phyloP scores from a whole-genome alignment of 164 flowering plant species.

The Magnolia kwangsiensis region DNA sequence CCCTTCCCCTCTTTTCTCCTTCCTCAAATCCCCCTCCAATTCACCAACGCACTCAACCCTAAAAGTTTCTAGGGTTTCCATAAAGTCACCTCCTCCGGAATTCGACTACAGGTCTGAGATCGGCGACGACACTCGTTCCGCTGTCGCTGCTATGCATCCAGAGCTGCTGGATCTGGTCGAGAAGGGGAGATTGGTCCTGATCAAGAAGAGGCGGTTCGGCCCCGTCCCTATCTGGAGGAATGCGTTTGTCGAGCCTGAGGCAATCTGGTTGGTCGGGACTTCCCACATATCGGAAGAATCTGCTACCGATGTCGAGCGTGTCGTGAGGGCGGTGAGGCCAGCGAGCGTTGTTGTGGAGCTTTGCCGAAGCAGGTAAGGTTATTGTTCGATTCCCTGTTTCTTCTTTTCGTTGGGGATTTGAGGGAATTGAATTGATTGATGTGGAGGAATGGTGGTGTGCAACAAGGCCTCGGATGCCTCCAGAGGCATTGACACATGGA shows the following conservation, averaged over 20 bases:
- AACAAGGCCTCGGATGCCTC: too few species aligned
- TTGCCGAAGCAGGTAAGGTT: constrained; percentile 86
- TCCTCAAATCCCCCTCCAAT: constrained; percentile 12
- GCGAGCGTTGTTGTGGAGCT: constrained; percentile 94
- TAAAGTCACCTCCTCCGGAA: constrained; percentile 67
- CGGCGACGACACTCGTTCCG: constrained; percentile 31
- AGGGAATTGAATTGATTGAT: not conserved
- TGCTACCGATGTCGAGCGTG: constrained; percentile 63
- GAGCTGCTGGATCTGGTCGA: constrained; percentile 71
- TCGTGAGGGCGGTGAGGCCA: constrained; percentile 64
- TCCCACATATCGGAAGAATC: constrained; percentile 54
- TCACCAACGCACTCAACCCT: constrained; percentile 9
- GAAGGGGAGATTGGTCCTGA: constrained; percentile 53
- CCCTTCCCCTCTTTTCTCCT: constrained; percentile 18
- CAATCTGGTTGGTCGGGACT: constrained; percentile 81
- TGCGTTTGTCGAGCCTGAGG: constrained; percentile 84
- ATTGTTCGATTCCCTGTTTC: not conserved
- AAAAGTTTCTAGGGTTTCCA: constrained; percentile 30
- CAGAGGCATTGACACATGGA: too few species aligned
- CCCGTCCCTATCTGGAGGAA: constrained; percentile 79
- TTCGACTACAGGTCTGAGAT: constrained; percentile 62
- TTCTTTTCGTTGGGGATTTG: not conserved
- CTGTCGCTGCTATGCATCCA: constrained; percentile 49
- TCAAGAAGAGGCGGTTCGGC: constrained; percentile 66
- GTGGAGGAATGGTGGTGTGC: too few species aligned